Conservation (phyloP, 768 basidiomycete genomes). For the Lentinula detonsa region DNA sequence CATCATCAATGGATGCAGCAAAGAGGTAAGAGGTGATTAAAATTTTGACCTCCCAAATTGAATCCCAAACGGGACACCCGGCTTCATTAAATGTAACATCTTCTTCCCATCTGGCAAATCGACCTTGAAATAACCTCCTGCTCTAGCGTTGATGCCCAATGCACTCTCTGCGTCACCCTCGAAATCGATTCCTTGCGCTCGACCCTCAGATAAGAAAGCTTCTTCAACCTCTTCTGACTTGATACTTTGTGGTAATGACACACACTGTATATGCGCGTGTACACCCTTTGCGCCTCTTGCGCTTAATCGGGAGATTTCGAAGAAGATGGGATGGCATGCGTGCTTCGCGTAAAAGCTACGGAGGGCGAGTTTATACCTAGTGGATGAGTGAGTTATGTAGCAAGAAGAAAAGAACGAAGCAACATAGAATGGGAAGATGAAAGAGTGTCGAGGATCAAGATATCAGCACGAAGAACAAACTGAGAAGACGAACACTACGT, state of each 20-base stretch:
- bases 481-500: too few relatives aligned
- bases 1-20: conserved; percentile 6
- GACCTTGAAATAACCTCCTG: conserved; percentile 81
- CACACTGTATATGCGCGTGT: conserved; percentile 88
- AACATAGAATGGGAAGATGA: not conserved
- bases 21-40: not conserved
- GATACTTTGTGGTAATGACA: conserved; percentile 67
- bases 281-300: conserved; percentile 84
- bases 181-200: conserved; percentile 62
- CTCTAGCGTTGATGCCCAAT: conserved; percentile 42
- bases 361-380: conserved; percentile 76
- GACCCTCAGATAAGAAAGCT: conserved; percentile 69
- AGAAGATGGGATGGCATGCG: conserved; percentile 64
- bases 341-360: conserved; percentile 66
- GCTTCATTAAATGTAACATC: conserved; percentile 82
- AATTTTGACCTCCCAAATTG: conserved; percentile 86
- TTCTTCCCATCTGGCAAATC: conserved; percentile 83
- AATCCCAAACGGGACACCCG: conserved; percentile 73
- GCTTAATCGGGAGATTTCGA: conserved; percentile 81
- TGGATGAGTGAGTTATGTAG: not conserved
- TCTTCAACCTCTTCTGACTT: conserved; percentile 54
- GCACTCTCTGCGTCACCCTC: conserved; percentile 59
- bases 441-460: not conserved
- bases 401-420: not conserved
- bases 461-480: too few relatives aligned